These are phyloP conservation scores for Ceratobasidium sp. DNA, from an alignment of 1,284 basidiomycete species.

Conservation along the genomic window DNA sequence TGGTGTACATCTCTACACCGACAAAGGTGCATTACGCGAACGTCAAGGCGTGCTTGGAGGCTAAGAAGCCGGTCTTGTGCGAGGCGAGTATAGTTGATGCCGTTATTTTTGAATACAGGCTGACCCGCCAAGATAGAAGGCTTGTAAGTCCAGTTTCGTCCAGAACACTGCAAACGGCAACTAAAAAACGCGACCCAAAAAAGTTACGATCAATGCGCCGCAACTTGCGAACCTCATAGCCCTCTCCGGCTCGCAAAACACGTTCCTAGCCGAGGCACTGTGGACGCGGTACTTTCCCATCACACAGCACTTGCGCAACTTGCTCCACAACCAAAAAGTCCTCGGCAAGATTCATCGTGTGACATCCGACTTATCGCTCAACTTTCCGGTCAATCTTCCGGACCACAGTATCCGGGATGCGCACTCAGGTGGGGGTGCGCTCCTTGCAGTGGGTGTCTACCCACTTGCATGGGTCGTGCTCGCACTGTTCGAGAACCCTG, in stretches of 20 bases:
- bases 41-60: constrained; percentile 53
- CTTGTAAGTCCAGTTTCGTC: constrained; percentile 38
- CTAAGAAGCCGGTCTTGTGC: constrained; percentile 57
- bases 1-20: constrained; percentile 57
- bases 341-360: constrained; percentile 45
- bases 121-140: constrained; percentile 34
- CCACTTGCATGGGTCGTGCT: constrained; percentile 55
- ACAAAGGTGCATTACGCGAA: constrained; percentile 58
- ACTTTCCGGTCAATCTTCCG: constrained; percentile 39
- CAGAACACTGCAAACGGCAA: not conserved
- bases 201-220: constrained; percentile 54
- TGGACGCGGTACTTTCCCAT: constrained; percentile 48
- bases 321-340: constrained; percentile 42
- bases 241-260: constrained; percentile 54
- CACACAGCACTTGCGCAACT: constrained; percentile 40
- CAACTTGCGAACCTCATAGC: constrained; percentile 56
- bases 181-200: not conserved
- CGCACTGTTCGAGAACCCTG: constrained; percentile 51
- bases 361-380: constrained; percentile 44
- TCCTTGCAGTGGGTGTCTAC: constrained; percentile 56
- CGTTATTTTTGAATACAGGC: not conserved
- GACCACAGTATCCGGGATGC: constrained; percentile 55
- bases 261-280: constrained; percentile 57
- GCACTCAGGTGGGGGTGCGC: constrained; percentile 56
- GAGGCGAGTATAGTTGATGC: constrained; percentile 45